Evolutionary conservation across 768 basidiomycete genomes (phyloP).

Genomic region (Kwoniella pini): DNA sequence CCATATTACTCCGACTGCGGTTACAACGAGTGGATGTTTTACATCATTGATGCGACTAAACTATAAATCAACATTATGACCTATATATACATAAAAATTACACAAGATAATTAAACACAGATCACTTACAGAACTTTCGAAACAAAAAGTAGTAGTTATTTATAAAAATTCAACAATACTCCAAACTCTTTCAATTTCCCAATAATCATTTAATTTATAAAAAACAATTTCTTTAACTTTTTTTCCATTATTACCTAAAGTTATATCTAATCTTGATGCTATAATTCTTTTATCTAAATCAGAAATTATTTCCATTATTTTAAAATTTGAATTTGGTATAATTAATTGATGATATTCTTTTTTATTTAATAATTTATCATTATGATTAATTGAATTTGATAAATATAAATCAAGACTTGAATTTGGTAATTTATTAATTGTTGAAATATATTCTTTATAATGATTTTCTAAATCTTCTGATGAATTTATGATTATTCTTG

Average conservation of each 20-base stretch:
- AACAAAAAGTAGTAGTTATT: too few relatives aligned
- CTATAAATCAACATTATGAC: too few relatives aligned
- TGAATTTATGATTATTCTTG: background rate
- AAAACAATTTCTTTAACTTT: slow-evolving; percentile 23
- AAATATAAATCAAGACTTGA: slow-evolving; percentile 4
- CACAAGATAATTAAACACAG: too few relatives aligned
- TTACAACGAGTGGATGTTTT: too few relatives aligned
- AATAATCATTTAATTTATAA: slow-evolving; percentile 10
- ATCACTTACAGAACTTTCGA: too few relatives aligned
- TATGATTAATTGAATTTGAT: slow-evolving; percentile 6
- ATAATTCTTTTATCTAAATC: background rate
- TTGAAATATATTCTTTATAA: slow-evolving; percentile 1
- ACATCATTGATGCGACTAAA: too few relatives aligned
- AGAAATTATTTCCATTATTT: background rate
- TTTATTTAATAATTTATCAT: background rate
- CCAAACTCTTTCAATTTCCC: slow-evolving; percentile 20
- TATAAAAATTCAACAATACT: slow-evolving; percentile 20
- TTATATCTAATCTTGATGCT: slow-evolving; percentile 11
- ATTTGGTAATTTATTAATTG: slow-evolving; percentile 3
- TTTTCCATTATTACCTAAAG: background rate
- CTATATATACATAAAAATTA: too few relatives aligned
- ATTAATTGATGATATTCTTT: slow-evolving; percentile 10
- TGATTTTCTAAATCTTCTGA: background rate
- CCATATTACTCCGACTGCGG: too few relatives aligned
- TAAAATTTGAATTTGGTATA: slow-evolving; percentile 2